Evolutionary conservation across 495 filamentous ascomycete species (phyloP), one percentile per base, ranked within the genome.

Genomic region (Penicillium parvum): DNA sequence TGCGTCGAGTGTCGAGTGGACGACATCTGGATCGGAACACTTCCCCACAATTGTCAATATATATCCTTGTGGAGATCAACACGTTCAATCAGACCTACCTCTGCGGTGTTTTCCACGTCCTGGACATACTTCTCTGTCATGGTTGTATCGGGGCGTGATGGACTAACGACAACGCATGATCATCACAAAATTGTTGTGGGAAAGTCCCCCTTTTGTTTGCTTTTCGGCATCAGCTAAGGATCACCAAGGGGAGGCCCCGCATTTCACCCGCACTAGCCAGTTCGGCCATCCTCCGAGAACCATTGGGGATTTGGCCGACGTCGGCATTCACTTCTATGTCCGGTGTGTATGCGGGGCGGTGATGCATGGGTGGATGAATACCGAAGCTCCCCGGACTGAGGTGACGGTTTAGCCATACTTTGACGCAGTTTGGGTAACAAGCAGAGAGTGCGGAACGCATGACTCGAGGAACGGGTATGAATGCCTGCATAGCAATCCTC

Each of bases 271-370:
- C 50, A 47, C 44, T 52, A 44, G 32, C 42, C 42, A 43, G 18
- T 29, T 54, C 55, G 51, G 47, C 25, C 28, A 35, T 54, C 17
- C 30, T 54, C 55, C 55, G 51, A 55, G n/a, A 7, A 12, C 14
- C 25, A 21, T 21, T 39, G 23, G 33, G 32, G 20, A 2, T 16
- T 18, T 34, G 17, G 9, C 32, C 35, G 26, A 34, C 27, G 21
- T 37, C 27, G 36, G n/a, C n/a, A n/a, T n/a, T n/a, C n/a, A n/a
- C n/a, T n/a, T n/a, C n/a, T n/a, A n/a, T n/a, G n/a, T n/a, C n/a
- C n/a, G n/a, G n/a, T n/a, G n/a, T n/a, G n/a, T n/a, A n/a, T n/a
- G n/a, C n/a, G n/a, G n/a, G n/a, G n/a, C n/a, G n/a, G n/a, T n/a
- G n/a, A n/a, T n/a, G n/a, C n/a, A n/a, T n/a, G n/a, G n/a, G n/a